Evolutionary conservation across 768 basidiomycete genomes (phyloP).

Genomic region (Lactarius vividus): DNA sequence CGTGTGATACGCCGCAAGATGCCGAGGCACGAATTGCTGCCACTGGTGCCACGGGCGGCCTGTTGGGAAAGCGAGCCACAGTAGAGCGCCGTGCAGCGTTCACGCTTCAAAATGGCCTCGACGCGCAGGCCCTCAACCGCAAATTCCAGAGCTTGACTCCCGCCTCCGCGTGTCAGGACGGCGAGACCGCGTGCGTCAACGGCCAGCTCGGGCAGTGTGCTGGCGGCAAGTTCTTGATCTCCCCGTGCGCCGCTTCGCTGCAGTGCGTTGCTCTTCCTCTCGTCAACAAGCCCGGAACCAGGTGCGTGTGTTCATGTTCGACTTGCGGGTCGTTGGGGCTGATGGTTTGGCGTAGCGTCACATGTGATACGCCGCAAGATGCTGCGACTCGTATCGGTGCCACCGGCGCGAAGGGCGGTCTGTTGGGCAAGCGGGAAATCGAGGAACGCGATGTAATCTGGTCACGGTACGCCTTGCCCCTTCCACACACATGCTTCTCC

Average conservation of each 20-base stretch:
- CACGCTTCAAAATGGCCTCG: slow-evolving; percentile 28
- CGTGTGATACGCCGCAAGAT: slow-evolving; percentile 32
- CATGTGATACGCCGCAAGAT: slow-evolving; percentile 27
- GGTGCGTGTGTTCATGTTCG: slow-evolving; percentile 17
- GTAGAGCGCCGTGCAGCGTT: slow-evolving; percentile 25
- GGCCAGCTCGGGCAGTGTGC: slow-evolving; percentile 30
- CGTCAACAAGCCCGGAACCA: slow-evolving; percentile 35
- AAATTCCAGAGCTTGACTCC: slow-evolving; percentile 28
- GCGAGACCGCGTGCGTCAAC: slow-evolving; percentile 30
- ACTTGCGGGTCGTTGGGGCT: background rate
- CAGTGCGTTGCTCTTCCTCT: slow-evolving; percentile 34
- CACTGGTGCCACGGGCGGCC: slow-evolving; percentile 33
- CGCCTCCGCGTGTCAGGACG: slow-evolving; percentile 37
- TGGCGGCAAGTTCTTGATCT: slow-evolving; percentile 25
- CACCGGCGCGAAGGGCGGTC: slow-evolving; percentile 9
- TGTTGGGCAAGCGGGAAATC: slow-evolving; percentile 23
- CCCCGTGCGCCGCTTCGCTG: slow-evolving; percentile 20
- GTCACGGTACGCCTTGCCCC: background rate
- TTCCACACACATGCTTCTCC: background rate
- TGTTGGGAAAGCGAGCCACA: background rate
- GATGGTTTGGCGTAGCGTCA: slow-evolving; percentile 26
- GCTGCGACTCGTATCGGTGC: slow-evolving; percentile 29
- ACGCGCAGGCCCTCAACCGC: slow-evolving; percentile 31
- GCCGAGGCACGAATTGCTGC: slow-evolving; percentile 29
- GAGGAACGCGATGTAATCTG: background rate